Conservation (phyloP, 2,329 filamentous ascomycete species). For the Cladosporium sp. region DNA sequence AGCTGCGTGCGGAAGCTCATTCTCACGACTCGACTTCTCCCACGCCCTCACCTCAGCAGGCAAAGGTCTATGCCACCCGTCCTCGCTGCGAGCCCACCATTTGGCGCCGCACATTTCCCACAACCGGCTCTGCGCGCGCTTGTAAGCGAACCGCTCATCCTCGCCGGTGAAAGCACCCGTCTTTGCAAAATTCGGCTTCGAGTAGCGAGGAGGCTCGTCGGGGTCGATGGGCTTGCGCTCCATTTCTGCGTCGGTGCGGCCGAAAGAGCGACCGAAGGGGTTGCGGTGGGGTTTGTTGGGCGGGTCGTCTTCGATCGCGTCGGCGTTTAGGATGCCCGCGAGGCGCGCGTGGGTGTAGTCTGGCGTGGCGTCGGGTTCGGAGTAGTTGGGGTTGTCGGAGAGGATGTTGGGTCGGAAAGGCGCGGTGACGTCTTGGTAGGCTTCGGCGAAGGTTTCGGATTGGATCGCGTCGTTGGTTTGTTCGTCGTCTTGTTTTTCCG, state of each 20-base stretch:
- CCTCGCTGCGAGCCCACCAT: slow-evolving; percentile 63
- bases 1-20: not conserved
- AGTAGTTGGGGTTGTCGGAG: slow-evolving; percentile 48
- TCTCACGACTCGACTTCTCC: slow-evolving; percentile 45
- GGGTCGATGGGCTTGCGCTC: slow-evolving; percentile 32
- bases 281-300: slow-evolving; percentile 38
- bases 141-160: slow-evolving; percentile 78
- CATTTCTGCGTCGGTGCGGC: slow-evolving; percentile 30
- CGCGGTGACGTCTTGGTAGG: slow-evolving; percentile 71
- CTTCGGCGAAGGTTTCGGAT: slow-evolving; percentile 65
- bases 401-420: slow-evolving; percentile 78
- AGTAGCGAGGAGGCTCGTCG: slow-evolving; percentile 24
- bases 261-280: slow-evolving; percentile 29
- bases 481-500: slow-evolving; percentile 42
- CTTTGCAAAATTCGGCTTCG: slow-evolving; percentile 59
- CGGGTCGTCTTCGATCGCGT: slow-evolving; percentile 48
- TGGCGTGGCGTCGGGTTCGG: slow-evolving; percentile 30
- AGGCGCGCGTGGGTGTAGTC: slow-evolving; percentile 36
- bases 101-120: slow-evolving; percentile 74
- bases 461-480: slow-evolving; percentile 50
- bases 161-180: slow-evolving; percentile 69
- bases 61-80: slow-evolving; percentile 66
- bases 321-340: slow-evolving; percentile 35
- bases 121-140: slow-evolving; percentile 68
- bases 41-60: slow-evolving; percentile 61